Percentiles rank a stretch among this genome's conserved stretches.
Conservation (phyloP, 805 yeast genomes). For the Monosporozyma unispora region DNA sequence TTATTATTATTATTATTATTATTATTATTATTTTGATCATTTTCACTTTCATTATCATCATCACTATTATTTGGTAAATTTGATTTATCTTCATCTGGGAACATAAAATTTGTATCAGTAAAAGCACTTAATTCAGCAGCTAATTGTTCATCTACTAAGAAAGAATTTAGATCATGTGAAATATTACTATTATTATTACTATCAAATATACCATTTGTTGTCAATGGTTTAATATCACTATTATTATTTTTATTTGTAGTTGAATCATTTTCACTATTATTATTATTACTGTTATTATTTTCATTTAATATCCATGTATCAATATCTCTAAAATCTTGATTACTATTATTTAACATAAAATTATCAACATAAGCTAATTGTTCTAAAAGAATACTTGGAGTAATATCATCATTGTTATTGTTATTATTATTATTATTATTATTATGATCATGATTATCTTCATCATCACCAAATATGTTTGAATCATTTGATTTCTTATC, state of each 20-base stretch:
- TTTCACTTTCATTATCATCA: constrained; percentile 3
- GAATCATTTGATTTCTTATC: too few relatives aligned
- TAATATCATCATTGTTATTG: constrained; percentile 2
- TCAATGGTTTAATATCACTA: constrained; percentile 1
- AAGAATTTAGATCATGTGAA: constrained; percentile 1
- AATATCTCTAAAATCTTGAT: constrained; percentile 34
- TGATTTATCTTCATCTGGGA: constrained; percentile 61
- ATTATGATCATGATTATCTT: constrained; percentile 6
- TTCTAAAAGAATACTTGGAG: constrained; percentile 45
- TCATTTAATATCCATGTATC: constrained; percentile 24
- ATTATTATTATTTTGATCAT: constrained; percentile 1
- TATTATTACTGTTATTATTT: constrained; percentile 32
- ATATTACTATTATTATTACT: background rate
- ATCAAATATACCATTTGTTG: background rate
- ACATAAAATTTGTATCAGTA: constrained; percentile 72
- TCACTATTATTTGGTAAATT: constrained; percentile 5
- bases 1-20: background rate
- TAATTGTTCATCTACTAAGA: constrained; percentile 39
- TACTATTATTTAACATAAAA: constrained; percentile 50
- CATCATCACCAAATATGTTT: constrained; percentile 4
- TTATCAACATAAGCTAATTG: constrained; percentile 76
- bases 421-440: background rate
- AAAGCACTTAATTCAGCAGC: constrained; percentile 69
- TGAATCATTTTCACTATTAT: too few relatives aligned
- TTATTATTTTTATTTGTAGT: background rate